A percentile compares a stretch with the other conserved stretches of the same genome.
Conservation (phyloP, 2,329 filamentous ascomycete species). For the Phaeophleospora eucalypticola region DNA sequence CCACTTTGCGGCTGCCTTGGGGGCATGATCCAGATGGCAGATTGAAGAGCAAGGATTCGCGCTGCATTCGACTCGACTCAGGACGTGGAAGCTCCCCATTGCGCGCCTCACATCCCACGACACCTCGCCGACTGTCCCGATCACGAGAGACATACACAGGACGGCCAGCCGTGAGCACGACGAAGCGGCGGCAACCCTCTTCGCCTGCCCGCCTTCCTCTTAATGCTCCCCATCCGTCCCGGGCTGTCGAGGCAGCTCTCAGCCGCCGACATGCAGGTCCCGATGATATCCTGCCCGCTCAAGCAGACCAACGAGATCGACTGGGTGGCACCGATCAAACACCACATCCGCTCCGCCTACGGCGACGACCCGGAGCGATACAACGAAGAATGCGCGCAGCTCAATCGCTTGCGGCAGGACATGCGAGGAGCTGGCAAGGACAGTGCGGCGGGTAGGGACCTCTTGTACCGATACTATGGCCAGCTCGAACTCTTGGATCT, state of each 20-base stretch:
- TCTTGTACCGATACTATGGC: constrained; percentile 95
- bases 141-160: not conserved
- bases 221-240: constrained; percentile 37
- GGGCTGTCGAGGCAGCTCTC: constrained; percentile 31
- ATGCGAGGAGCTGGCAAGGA: constrained; percentile 97
- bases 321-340: constrained; percentile 88
- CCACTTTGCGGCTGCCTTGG: not conserved
- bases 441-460: constrained; percentile 85
- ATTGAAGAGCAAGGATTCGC: not conserved
- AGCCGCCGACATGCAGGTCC: constrained; percentile 69
- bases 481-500: constrained; percentile 93
- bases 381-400: constrained; percentile 86
- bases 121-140: not conserved
- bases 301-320: constrained; percentile 97
- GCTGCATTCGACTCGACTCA: not conserved
- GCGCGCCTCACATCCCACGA: not conserved
- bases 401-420: constrained; percentile 93
- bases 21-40: not conserved
- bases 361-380: constrained; percentile 96
- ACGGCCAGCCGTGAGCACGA: not conserved
- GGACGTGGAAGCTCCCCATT: not conserved
- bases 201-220: constrained; percentile 23
- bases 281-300: constrained; percentile 91
- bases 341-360: constrained; percentile 88
- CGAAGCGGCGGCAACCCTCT: not conserved